Percentiles rank a stretch among this genome's conserved stretches.
These are phyloP conservation scores for Berkeleyomyces basicola DNA, from an alignment of 2,329 filamentous ascomycete genomes.

Conservation along the genomic window DNA sequence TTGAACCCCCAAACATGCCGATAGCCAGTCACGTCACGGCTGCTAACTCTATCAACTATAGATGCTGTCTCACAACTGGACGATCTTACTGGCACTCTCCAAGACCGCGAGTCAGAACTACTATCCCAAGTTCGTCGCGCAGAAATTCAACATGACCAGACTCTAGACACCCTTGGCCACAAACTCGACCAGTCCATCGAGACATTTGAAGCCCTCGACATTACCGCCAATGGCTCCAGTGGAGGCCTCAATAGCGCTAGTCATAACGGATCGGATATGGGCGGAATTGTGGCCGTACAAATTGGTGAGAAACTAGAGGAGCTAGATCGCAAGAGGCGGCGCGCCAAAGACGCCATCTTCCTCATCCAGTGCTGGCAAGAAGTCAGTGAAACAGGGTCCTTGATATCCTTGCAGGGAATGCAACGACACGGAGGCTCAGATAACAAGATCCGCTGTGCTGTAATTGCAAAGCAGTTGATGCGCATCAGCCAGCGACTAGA, in stretches of 20 bases:
- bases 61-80: slow-evolving; percentile 52
- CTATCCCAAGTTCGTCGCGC: slow-evolving; percentile 78
- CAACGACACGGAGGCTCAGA: slow-evolving; percentile 71
- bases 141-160: slow-evolving; percentile 82
- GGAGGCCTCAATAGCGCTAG: slow-evolving; percentile 26
- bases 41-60: slow-evolving; percentile 21
- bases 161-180: slow-evolving; percentile 67
- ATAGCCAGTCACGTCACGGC: neutral
- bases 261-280: slow-evolving; percentile 6
- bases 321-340: slow-evolving; percentile 74
- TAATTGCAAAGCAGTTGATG: slow-evolving; percentile 84
- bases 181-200: slow-evolving; percentile 87
- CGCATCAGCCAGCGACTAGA: slow-evolving; percentile 88
- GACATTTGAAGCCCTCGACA: slow-evolving; percentile 79
- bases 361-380: slow-evolving; percentile 94
- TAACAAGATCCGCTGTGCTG: slow-evolving; percentile 83
- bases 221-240: slow-evolving; percentile 43
- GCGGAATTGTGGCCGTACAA: slow-evolving; percentile 65
- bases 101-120: slow-evolving; percentile 79
- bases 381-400: slow-evolving; percentile 74
- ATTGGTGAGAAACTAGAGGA: slow-evolving; percentile 91
- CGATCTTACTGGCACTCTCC: slow-evolving; percentile 63
- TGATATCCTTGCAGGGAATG: slow-evolving; percentile 78
- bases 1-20: neutral
- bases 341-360: slow-evolving; percentile 86